Evolutionary conservation across 2,329 filamentous ascomycete species (phyloP), one percentile per base, ranked within the genome.

Genomic region (Corinectria fuckeliana): DNA sequence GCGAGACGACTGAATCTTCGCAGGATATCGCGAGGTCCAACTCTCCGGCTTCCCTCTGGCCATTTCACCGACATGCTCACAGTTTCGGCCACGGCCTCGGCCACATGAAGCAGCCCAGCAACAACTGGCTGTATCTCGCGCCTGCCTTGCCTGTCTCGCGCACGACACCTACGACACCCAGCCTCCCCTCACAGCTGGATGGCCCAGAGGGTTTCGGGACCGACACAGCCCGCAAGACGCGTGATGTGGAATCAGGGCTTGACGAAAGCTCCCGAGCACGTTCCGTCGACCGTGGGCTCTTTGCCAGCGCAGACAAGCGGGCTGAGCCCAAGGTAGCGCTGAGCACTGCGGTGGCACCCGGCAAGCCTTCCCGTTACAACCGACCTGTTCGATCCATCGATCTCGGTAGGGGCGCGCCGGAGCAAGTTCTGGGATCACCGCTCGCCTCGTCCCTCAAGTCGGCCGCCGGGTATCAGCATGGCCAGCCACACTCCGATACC

Each of bases 251-350:
- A 57, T 51, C 71, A 38, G 42, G 68, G 39, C 60, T 66, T n/a
- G 83, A 85, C 38, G 81, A 84, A 32, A 74, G 76, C 20, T 78
- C 81, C 2, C 81, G 88, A 32, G 84, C 86, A 5, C 82, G 81
- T 28, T 91, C 89, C 0, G 85, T 87, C 6, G 89, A 92, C 59
- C 81, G 87, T 39, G 81, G 83, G 64, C 65, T 85, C 3, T 88
- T 89, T 51, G 78, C 80, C 20, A 86, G 80, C 51, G 77, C 81
- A 9, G 88, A 91, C 70, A 87, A 89, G 64, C 88, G 90, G 60
- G 84, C 84, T 2, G 82, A 83, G 38, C 81, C 91, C 1, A 87
- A 85, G 63, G 81, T 92, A 2, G 85, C 85, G 4, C 68, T 92
- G 23, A 90, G 83, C 71, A 85, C 82, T 4, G 81, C 87, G 1